Conservation (phyloP, 78 protist genomes). For the Salpingoeca rosetta region DNA sequence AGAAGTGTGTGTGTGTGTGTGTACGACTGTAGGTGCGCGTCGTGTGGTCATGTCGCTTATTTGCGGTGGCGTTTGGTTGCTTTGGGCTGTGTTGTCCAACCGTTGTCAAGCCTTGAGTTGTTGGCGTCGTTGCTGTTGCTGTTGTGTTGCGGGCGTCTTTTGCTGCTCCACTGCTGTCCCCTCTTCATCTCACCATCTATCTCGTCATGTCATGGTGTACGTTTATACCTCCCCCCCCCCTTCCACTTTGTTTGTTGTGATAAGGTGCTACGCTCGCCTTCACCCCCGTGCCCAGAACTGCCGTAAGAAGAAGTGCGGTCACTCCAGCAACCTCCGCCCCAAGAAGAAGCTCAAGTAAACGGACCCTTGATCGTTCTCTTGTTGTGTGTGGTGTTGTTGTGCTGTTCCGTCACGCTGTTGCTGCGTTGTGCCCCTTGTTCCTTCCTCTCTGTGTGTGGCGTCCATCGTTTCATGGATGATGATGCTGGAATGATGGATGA, state of each 20-base stretch:
- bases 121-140: too few relatives aligned
- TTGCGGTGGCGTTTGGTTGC: neutral
- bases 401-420: neutral
- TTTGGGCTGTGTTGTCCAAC: slow-evolving; percentile 4
- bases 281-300: slow-evolving; percentile 97
- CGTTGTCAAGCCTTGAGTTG: neutral
- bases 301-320: slow-evolving; percentile 99
- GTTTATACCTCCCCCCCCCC: neutral
- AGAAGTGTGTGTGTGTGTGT: too few relatives aligned
- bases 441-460: slow-evolving; percentile 7
- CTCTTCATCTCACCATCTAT: neutral
- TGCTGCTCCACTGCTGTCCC: neutral
- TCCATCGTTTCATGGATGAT: slow-evolving; percentile 5
- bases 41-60: slow-evolving; percentile 12
- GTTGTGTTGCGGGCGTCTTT: neutral
- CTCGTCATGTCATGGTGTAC: neutral
- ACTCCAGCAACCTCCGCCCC: slow-evolving; percentile 93
- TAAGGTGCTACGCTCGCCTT: slow-evolving; percentile 96
- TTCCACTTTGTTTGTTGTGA: neutral
- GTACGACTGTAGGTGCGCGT: too few relatives aligned
- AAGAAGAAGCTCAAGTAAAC: slow-evolving; percentile 98
- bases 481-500: too few relatives aligned
- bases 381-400: neutral
- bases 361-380: neutral
- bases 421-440: neutral